Percentiles rank a stretch among this genome's conserved stretches.
phyloP scores from a whole-genome alignment of 257 asterid species.

The Nicotiana sylvestris region DNA sequence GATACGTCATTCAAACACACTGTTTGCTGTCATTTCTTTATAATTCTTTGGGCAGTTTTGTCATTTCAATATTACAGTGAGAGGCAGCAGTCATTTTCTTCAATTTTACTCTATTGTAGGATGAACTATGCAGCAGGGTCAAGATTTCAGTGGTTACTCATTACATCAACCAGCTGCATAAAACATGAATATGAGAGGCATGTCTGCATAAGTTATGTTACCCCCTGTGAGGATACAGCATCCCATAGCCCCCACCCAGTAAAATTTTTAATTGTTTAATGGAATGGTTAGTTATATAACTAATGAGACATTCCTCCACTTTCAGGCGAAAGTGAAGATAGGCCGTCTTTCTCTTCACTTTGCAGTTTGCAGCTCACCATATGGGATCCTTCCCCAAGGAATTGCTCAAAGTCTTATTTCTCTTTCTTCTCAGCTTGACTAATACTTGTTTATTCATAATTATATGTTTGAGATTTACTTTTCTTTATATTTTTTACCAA shows the following conservation, averaged over 20 bases:
- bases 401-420: not conserved
- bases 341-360: not conserved
- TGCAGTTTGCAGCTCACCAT: not conserved
- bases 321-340: too few relatives aligned
- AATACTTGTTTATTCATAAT: not conserved
- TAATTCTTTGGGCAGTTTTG: not conserved
- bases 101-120: not conserved
- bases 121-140: not conserved
- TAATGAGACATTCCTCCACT: too few relatives aligned
- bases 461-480: not conserved
- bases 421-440: not conserved
- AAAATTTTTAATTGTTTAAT: too few relatives aligned
- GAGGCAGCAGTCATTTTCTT: not conserved
- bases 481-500: not conserved
- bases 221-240: not conserved
- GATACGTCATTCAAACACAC: not conserved
- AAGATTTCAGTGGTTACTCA: not conserved
- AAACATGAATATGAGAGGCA: not conserved
- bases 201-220: not conserved
- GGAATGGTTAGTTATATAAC: too few relatives aligned
- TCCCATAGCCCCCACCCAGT: not conserved
- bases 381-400: not conserved
- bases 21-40: not conserved
- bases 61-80: not conserved
- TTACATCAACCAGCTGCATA: not conserved